Evolutionary conservation across 2,329 filamentous ascomycete species (phyloP), one percentile per base, ranked within the genome.

Genomic region (Sclerotinia borealis): DNA sequence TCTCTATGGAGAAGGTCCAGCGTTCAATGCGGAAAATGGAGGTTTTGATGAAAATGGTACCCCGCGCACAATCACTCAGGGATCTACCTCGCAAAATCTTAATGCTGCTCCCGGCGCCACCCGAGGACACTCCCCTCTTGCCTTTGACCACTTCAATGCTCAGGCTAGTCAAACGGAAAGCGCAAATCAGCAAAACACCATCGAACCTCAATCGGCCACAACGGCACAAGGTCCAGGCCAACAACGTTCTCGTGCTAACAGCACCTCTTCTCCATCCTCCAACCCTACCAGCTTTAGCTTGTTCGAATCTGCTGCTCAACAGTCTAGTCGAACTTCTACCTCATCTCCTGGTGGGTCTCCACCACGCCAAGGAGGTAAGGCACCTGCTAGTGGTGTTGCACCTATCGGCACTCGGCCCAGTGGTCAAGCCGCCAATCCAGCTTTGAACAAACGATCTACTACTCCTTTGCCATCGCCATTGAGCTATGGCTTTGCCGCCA

Each of bases 381-480:
- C 79, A 55, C 76, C 80, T 56, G 83, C 83, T 62, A 81, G 83
- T 63, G 82, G 89, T 5, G 92, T 98, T 60, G 93, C 92, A 27
- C 93, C 95, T 22, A 98, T 98, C 70, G 95, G 95, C 68, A 97
- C 93, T 64, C 89, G 95, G 50, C 93, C 93, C 4, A 83, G 85
- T 22, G 83, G 75, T 79, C 47, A 82, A 84, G 65, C 80, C 29
- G 74, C 80, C 37, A 88, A 87, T 71, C 81, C 84, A 39, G 80
- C 82, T 11, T 75, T 91, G 69, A 89, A 83, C 76, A 75, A 76
- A 63, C 90, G 91, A 65, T 91, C 93, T 0, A 96, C 91, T 9
- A 96, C 93, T 3, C 93, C 93, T 61, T 83, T 96, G 36, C 88
- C 92, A n/a, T 96, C 92, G n/a, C 92, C 93, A 15, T 81, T 95